Base-by-base conservation (phyloP, 805 yeast genomes). In the Cyberlindnera maritima region DNA sequence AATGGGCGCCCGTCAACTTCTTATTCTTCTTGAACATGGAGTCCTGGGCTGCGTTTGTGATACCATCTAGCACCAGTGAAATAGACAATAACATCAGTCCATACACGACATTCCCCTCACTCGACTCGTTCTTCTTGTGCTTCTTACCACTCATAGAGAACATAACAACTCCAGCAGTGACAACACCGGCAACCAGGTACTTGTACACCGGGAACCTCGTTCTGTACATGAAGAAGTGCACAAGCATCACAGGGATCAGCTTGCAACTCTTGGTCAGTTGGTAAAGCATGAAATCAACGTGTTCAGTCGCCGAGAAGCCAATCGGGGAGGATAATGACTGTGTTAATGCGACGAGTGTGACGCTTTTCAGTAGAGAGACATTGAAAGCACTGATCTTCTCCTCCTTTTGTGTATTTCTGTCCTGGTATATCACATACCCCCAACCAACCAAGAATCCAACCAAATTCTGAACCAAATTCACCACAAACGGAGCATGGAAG, bases 11-110 rank as follows among this genome's bases (percentile, higher is more conserved):
- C 0, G 94, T 81, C 36, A 91, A 69, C 19, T 62, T 58, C 25
- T 59, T 62, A 43, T 72, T 70, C 8, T 67, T 57, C 48, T 77
- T 77, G 64, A 92, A 85, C 62, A 94, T 65, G 47, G 84, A 81
- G 67, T 92, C 99, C 65, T 92, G 99, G 0, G 96, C 83, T 2
- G 97, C 87, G 67, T 92, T 94, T 19, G 96, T 91, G 47, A 91
- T 69, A 1, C 99, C 99, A 64, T 92, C 99, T 26, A 94, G 70
- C 17, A 92, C 65, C 64, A 94, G 75, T 34, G 94, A 86, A 1
- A 69, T 64, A 0, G 69, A 54, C 33, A 92, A 70, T 47, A 84
- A 76, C 0, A 65, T 55, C 54, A 88, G 67, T 0, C 99, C 99
- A 19, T 79, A 59, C 0, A 44, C 23, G 0, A 71, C 60, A 18